phyloP scores from a whole-genome alignment of 2,329 filamentous ascomycete species.

The Alternaria sp. region DNA sequence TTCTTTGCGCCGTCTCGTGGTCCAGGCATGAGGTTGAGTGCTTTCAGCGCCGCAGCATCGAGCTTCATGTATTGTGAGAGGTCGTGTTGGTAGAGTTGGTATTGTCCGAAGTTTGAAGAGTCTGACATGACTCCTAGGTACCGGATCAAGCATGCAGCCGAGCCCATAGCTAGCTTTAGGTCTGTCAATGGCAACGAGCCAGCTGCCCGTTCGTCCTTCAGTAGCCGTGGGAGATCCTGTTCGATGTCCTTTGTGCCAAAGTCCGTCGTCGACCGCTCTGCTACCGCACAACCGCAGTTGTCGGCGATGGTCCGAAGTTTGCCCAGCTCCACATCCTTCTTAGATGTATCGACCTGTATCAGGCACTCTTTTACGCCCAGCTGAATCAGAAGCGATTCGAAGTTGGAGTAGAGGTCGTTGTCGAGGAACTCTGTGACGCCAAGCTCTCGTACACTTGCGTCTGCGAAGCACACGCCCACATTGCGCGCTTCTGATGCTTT shows the following conservation, averaged over 20 bases:
- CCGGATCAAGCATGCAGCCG: slow-evolving; percentile 91
- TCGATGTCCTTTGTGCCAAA: slow-evolving; percentile 94
- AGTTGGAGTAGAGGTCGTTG: slow-evolving; percentile 97
- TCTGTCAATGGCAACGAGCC: slow-evolving; percentile 87
- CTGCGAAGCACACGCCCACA: slow-evolving; percentile 96
- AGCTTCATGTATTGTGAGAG: slow-evolving; percentile 98
- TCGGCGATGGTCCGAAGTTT: slow-evolving; percentile 91
- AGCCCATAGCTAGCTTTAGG: slow-evolving; percentile 93
- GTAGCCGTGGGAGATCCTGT: slow-evolving; percentile 85
- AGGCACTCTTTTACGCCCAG: slow-evolving; percentile 94
- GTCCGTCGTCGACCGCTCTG: slow-evolving; percentile 77
- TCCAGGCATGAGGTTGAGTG: slow-evolving; percentile 96
- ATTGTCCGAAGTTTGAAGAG: slow-evolving; percentile 94
- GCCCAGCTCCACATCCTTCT: slow-evolving; percentile 85
- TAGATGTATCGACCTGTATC: slow-evolving; percentile 77
- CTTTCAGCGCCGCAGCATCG: slow-evolving; percentile 91
- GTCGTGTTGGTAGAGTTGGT: slow-evolving; percentile 96
- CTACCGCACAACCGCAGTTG: slow-evolving; percentile 88
- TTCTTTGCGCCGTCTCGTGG: slow-evolving; percentile 93
- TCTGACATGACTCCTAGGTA: slow-evolving; percentile 92
- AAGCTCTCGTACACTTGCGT: slow-evolving; percentile 93
- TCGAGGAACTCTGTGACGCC: slow-evolving; percentile 99
- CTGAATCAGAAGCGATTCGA: slow-evolving; percentile 95
- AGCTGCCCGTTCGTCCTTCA: slow-evolving; percentile 84
- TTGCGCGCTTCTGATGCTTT: slow-evolving; percentile 84